phyloP scores from a whole-genome alignment of 2,329 filamentous ascomycete species.

The Whalleya microplaca region DNA sequence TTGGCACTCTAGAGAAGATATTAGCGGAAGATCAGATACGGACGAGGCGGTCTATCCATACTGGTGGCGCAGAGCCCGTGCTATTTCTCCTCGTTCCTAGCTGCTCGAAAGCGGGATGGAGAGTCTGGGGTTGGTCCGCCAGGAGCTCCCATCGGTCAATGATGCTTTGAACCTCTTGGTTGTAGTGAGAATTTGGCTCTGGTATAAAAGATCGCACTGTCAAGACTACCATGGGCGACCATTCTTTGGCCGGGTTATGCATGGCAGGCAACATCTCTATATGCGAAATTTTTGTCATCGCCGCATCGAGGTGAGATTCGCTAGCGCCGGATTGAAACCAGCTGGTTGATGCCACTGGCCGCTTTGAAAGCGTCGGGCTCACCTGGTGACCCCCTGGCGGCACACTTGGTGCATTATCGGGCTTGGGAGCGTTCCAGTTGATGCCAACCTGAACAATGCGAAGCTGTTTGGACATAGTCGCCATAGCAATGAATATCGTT shows the following conservation, averaged over 20 bases:
- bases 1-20: constrained; percentile 22
- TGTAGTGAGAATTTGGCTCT: constrained; percentile 57
- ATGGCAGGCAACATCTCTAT: constrained; percentile 73
- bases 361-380: constrained; percentile 58
- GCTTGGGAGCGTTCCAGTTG: constrained; percentile 69
- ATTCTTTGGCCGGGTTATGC: constrained; percentile 62
- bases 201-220: constrained; percentile 70
- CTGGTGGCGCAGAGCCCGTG: constrained; percentile 32
- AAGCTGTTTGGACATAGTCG: constrained; percentile 72
- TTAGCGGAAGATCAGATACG: constrained; percentile 18
- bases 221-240: constrained; percentile 65
- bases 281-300: constrained; percentile 69
- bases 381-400: constrained; percentile 50
- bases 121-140: constrained; percentile 62
- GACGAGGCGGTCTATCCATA: constrained; percentile 15
- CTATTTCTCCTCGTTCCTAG: constrained; percentile 66
- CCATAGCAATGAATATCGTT: constrained; percentile 66
- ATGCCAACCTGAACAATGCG: constrained; percentile 75
- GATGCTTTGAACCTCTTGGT: constrained; percentile 70
- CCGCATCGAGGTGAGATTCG: constrained; percentile 50
- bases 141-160: constrained; percentile 84
- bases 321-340: constrained; percentile 56
- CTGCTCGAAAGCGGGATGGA: constrained; percentile 80
- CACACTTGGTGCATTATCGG: constrained; percentile 55
- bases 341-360: constrained; percentile 59